A percentile compares a stretch with the other conserved stretches of the same genome.
phyloP scores from a whole-genome alignment of 495 filamentous ascomycete genomes.

The Aspergillus conjunctus region DNA sequence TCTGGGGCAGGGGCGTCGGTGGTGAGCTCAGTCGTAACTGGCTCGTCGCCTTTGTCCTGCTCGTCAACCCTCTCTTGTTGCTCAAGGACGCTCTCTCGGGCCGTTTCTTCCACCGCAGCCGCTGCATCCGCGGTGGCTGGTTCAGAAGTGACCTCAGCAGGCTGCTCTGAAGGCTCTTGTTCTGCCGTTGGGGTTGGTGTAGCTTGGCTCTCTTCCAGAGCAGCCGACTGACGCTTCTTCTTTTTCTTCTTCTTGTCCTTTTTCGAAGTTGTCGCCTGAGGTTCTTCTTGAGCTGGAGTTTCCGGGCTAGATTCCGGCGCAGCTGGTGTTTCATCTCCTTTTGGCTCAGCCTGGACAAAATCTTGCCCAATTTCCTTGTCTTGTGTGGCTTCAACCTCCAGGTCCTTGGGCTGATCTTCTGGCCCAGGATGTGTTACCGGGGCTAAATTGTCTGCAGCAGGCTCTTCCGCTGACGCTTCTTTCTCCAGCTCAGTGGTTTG shows the following conservation, averaged over 20 bases:
- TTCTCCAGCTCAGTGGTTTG: background rate
- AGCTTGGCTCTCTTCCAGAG: slow-evolving; percentile 22
- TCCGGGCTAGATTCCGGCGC: slow-evolving; percentile 2
- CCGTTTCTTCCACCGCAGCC: background rate
- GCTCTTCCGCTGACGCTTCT: background rate
- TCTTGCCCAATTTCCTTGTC: background rate
- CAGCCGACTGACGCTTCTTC: slow-evolving; percentile 37
- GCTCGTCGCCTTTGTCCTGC: slow-evolving; percentile 2
- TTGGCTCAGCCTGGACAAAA: background rate
- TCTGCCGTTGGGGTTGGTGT: slow-evolving; percentile 16
- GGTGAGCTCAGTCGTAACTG: background rate
- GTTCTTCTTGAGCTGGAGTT: slow-evolving; percentile 12
- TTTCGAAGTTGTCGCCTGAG: slow-evolving; percentile 20
- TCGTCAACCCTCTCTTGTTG: background rate
- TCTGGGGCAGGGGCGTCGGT: slow-evolving; percentile 7
- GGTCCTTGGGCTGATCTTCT: no score
- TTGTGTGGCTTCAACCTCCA: background rate
- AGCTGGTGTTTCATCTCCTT: slow-evolving; percentile 3
- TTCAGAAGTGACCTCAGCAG: slow-evolving; percentile 1
- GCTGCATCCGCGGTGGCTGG: background rate
- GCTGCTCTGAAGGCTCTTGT: slow-evolving; percentile 7
- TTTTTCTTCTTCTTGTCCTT: slow-evolving; percentile 37
- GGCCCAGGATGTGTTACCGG: background rate
- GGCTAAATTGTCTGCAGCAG: background rate
- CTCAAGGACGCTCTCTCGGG: slow-evolving; percentile 2